phyloP scores from a whole-genome alignment of 2,329 filamentous ascomycete genomes.

The Exophiala lecanii-corni region DNA sequence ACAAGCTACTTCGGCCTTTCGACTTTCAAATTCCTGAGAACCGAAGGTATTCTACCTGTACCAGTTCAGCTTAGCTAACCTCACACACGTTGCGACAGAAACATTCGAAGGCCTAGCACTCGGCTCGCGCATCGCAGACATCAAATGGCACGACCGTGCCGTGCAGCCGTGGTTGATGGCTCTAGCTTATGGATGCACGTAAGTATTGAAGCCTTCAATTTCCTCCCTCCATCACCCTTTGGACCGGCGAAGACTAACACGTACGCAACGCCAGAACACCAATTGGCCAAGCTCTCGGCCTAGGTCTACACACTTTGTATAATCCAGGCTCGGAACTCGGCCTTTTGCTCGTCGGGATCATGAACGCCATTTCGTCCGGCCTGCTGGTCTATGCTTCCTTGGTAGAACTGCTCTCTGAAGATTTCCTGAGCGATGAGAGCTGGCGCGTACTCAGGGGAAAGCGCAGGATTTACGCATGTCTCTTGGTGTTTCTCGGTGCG shows the following conservation, averaged over 20 bases:
- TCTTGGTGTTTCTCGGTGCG: slow-evolving; percentile 1
- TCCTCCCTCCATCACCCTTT: slow-evolving; percentile 42
- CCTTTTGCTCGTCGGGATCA: slow-evolving; percentile 70
- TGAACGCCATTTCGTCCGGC: slow-evolving; percentile 78
- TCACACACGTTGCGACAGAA: slow-evolving; percentile 39
- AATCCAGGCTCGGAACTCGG: slow-evolving; percentile 68
- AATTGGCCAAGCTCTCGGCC: slow-evolving; percentile 70
- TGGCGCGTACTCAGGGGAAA: slow-evolving; percentile 38
- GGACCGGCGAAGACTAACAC: not conserved
- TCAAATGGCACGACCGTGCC: slow-evolving; percentile 43
- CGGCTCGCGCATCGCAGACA: slow-evolving; percentile 74
- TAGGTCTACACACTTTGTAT: slow-evolving; percentile 70
- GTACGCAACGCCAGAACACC: no score
- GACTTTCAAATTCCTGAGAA: no score
- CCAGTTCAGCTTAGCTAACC: not conserved
- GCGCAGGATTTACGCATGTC: not conserved
- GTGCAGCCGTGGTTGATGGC: slow-evolving; percentile 68
- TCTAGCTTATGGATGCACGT: slow-evolving; percentile 65
- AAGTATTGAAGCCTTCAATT: slow-evolving; percentile 73
- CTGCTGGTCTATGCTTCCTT: slow-evolving; percentile 71
- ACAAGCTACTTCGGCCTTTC: no score
- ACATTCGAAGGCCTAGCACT: slow-evolving; percentile 84
- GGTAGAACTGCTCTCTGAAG: slow-evolving; percentile 72
- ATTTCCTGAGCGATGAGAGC: slow-evolving; percentile 72
- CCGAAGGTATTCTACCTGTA: no score